Evolutionary conservation across 2,329 filamentous ascomycete species (phyloP), one percentile per base, ranked within the genome.

Genomic region (Microdochium paspali): DNA sequence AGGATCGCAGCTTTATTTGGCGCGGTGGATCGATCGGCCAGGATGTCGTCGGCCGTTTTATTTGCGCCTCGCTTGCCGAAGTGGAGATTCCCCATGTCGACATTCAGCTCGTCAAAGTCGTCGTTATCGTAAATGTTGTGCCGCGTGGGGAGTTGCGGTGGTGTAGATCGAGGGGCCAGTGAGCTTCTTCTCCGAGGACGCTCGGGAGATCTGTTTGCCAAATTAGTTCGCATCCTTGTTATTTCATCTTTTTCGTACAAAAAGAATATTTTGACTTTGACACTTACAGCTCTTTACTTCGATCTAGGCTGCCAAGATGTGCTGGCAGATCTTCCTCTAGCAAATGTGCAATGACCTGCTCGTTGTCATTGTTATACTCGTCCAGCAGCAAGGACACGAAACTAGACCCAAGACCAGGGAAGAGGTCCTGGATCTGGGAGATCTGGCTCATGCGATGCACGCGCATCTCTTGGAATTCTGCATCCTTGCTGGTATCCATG

Each of bases 371-470:
- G 42, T 71, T 67, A 61, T 93, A 96, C 60, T 87, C 82, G 56
- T 91, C 85, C 23, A 96, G 73, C 10, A 95, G 74, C 56, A 79
- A 85, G 18, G 87, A 75, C 15, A 97, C 72, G 60, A 95, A 97
- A 0, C 77, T 87, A 3, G 87, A 84, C 4, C 90, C 90, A 10
- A 97, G 71, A 52, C 95, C 81, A 0, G 91, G 89, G 59, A 97
- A 96, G 0, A 97, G 72, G 60, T 98, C 91, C 60, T 95, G 90
- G n/a, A 98, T 76, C 62, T 94, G 88, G 0, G 85, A 85, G 46
- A 97, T 81, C 44, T 91, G 79, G 56, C 85, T 90, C 79, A 94
- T 85, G 39, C 76, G 82, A 64, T 95, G 89, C 21, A 91, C 69
- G 58, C 93, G 87, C 28, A 90, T 70, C 40, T 77, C 71, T 2